These are phyloP conservation scores for Oxytropis ochrocephala DNA, from an alignment of 306 rosid species.

Conservation along the genomic window DNA sequence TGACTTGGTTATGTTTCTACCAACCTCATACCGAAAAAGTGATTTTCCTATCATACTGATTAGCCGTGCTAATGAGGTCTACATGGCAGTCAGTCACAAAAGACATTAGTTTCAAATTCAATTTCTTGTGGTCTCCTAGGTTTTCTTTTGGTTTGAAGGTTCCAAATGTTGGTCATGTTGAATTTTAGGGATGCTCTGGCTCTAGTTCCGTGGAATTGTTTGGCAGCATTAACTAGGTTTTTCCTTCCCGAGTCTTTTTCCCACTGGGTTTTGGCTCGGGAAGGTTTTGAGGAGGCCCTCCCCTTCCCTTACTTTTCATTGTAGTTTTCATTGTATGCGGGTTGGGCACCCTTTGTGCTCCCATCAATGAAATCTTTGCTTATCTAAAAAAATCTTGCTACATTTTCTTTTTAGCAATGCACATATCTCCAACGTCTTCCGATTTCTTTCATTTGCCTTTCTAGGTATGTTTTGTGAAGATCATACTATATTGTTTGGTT, in stretches of 20 bases:
- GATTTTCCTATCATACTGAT: background rate
- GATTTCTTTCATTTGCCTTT: background rate
- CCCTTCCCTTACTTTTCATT: too few relatives aligned
- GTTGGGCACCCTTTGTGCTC: too few relatives aligned
- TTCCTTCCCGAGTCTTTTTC: too few relatives aligned
- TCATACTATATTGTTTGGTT: background rate
- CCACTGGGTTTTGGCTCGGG: too few relatives aligned
- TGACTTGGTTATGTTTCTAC: background rate
- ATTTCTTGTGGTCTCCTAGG: background rate
- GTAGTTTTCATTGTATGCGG: too few relatives aligned
- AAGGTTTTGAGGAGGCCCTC: too few relatives aligned
- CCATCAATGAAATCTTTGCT: too few relatives aligned
- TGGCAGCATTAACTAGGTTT: too few relatives aligned
- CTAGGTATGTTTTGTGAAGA: background rate
- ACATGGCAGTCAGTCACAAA: background rate
- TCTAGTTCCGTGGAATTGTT: too few relatives aligned
- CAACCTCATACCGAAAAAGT: background rate
- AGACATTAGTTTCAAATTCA: background rate
- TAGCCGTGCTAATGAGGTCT: background rate
- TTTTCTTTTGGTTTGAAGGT: background rate
- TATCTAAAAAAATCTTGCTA: too few relatives aligned
- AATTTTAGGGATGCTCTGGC: too few relatives aligned
- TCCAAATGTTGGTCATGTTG: too few relatives aligned
- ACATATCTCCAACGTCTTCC: background rate
- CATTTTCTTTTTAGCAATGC: background rate